Base-by-base conservation (phyloP, 1,284 basidiomycete genomes). In the Sanghuangporus baumii region DNA sequence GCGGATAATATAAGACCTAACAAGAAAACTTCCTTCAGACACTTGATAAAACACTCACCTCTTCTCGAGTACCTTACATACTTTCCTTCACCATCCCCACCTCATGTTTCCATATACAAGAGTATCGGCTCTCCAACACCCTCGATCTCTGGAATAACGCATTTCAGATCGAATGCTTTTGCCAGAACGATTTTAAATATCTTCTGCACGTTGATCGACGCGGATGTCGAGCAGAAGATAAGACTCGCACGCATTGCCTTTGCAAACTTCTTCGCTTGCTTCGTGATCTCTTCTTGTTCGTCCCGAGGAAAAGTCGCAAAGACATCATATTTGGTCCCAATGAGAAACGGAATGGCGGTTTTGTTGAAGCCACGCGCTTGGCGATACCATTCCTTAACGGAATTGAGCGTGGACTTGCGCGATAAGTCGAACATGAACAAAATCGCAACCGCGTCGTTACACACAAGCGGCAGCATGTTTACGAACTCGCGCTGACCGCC, bases 381-480 rank as follows among this genome's bases (percentile, higher is more conserved):
- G 70, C 96, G 84, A 81, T 98, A 98, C 96, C 96, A 98, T 75
- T 98, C 96, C 76, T 98, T 98, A 71, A 99, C 93, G 63, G 92
- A 95, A 76, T 98, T 98, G 66, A 99, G 78, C 47, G 96, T 99
- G 59, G 92, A 93, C 77, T 98, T 98, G 69, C 96, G 86, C 62
- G 94, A 94, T 55, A 99, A 83, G 79, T 99, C 96, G 74, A 99
- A 99, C 96, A 98, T 98, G 87, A 98, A 99, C 47, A 99, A 82
- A 72, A 99, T 97, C 37, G 96, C 96, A 55, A 98, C 94, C 8
- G 96, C 96, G 71, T 98, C 96, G 73, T 99, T 98, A 77, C 94
- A 98, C 63, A 98, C 96, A 55, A 98, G 84, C 8, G 96, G 96
- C 40, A 98, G 81, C 96, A 98, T 98, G 76, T 97, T 97, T 68